Evolutionary conservation across 208 protist genomes (phyloP).

Genomic region (Novymonas esmeraldas): DNA sequence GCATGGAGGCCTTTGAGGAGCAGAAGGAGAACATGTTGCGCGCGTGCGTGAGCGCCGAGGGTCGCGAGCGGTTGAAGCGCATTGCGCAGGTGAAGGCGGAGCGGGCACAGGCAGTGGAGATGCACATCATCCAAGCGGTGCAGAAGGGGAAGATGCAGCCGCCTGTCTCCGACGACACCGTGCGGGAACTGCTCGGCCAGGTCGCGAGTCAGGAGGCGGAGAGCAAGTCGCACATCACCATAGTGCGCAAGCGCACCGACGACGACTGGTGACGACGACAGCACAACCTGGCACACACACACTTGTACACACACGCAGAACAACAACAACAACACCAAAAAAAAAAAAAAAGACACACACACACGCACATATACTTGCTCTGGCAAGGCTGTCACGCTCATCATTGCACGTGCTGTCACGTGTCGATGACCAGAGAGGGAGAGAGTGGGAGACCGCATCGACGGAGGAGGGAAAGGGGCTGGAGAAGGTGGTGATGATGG

Average conservation of each 20-base stretch:
- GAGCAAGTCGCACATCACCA: slow-evolving; percentile 76
- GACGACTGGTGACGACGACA: slow-evolving; percentile 95
- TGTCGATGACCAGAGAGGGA: no score
- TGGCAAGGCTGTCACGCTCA: no score
- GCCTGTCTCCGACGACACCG: slow-evolving; percentile 80
- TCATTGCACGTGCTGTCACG: no score
- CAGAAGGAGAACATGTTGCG: slow-evolving; percentile 90
- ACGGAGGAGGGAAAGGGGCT: no score
- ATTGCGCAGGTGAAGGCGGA: slow-evolving; percentile 90
- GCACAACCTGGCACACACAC: no score
- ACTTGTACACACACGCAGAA: no score
- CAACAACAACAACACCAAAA: no score
- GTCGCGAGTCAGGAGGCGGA: slow-evolving; percentile 58
- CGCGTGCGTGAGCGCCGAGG: slow-evolving; percentile 84
- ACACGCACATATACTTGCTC: no score
- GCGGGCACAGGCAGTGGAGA: slow-evolving; percentile 80
- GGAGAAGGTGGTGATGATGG: no score
- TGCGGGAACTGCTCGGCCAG: slow-evolving; percentile 79
- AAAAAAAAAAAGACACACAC: no score
- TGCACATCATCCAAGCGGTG: slow-evolving; percentile 90
- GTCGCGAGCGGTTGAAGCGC: slow-evolving; percentile 88
- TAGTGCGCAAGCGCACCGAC: slow-evolving; percentile 86
- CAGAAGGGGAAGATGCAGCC: slow-evolving; percentile 88
- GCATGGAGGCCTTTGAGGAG: slow-evolving; percentile 72
- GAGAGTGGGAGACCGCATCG: no score